Percentiles rank a stretch among this genome's conserved stretches.
Evolutionary conservation across 768 basidiomycete genomes (phyloP).

Genomic region (Heimioporus sp.): DNA sequence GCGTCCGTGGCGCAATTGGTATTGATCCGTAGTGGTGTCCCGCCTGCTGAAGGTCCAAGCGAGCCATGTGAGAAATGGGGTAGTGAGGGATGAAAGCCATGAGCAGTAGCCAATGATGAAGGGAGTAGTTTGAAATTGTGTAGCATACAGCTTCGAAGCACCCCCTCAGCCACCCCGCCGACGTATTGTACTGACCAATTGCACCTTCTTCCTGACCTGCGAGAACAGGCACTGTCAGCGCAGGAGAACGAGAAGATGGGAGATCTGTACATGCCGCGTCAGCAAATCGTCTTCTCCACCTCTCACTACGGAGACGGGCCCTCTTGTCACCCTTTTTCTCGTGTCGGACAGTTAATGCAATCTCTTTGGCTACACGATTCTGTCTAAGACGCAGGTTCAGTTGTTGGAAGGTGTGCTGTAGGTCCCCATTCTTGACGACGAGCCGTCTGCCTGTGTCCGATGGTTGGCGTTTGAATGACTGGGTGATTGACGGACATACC

Average conservation of each 20-base stretch:
- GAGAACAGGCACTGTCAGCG: slow-evolving; percentile 14
- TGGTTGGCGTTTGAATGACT: slow-evolving; percentile 1
- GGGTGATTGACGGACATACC: slow-evolving; percentile 31
- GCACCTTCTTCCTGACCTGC: slow-evolving; percentile 84
- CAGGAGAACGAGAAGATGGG: slow-evolving; percentile 8
- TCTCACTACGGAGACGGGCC: slow-evolving; percentile 67
- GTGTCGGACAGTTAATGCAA: slow-evolving; percentile 56
- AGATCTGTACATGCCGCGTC: slow-evolving; percentile 55
- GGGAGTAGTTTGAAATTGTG: slow-evolving; percentile 3
- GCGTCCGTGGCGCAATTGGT: slow-evolving; percentile 10
- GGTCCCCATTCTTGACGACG: slow-evolving; percentile 39
- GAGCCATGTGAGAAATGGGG: not conserved
- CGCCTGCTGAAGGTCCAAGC: slow-evolving; percentile 4
- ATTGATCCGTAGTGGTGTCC: slow-evolving; percentile 8
- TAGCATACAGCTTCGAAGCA: slow-evolving; percentile 4
- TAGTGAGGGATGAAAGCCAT: slow-evolving; percentile 1
- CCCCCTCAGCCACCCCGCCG: slow-evolving; percentile 59
- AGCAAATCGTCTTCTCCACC: slow-evolving; percentile 79
- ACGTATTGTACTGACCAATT: slow-evolving; percentile 76
- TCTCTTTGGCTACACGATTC: slow-evolving; percentile 55
- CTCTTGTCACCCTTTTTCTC: slow-evolving; percentile 84
- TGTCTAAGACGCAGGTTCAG: slow-evolving; percentile 50
- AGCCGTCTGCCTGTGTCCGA: slow-evolving; percentile 58
- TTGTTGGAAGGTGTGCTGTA: slow-evolving; percentile 46
- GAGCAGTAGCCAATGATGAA: not conserved